Evolutionary conservation across 2,329 filamentous ascomycete genomes (phyloP).

Genomic region (Colletotrichum agaves): DNA sequence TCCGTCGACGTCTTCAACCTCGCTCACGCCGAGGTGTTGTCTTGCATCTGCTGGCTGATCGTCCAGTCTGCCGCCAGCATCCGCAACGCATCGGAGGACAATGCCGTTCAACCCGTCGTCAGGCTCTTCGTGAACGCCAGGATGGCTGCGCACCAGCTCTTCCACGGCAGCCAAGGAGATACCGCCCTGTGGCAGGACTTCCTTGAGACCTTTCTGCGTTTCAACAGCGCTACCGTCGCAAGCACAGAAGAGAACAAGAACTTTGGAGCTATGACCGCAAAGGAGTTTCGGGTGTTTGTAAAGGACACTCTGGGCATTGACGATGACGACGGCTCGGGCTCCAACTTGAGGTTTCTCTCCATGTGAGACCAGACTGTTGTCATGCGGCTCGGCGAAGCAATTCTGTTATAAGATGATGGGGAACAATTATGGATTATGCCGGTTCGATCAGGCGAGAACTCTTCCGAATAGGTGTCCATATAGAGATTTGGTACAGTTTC

Average conservation of each 20-base stretch:
- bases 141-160: too few species aligned
- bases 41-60: slow-evolving; percentile 15
- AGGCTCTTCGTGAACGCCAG: too few species aligned
- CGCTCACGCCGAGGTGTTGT: slow-evolving; percentile 3
- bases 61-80: not conserved
- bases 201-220: not conserved
- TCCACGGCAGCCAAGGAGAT: too few species aligned
- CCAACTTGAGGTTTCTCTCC: not conserved
- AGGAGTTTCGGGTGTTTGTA: not conserved
- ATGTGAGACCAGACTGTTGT: too few species aligned
- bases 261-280: not conserved
- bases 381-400: too few species aligned
- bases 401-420: too few species aligned
- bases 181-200: not conserved
- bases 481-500: too few species aligned
- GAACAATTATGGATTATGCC: too few species aligned
- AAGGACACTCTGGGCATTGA: not conserved
- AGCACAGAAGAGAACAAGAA: not conserved
- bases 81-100: not conserved
- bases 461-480: too few species aligned
- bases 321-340: not conserved
- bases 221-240: not conserved
- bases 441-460: too few species aligned
- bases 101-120: too few species aligned
- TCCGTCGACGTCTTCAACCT: not conserved